phyloP scores from a whole-genome alignment of 768 basidiomycete species.

The button mushroom (Agaricus bisporus) region DNA sequence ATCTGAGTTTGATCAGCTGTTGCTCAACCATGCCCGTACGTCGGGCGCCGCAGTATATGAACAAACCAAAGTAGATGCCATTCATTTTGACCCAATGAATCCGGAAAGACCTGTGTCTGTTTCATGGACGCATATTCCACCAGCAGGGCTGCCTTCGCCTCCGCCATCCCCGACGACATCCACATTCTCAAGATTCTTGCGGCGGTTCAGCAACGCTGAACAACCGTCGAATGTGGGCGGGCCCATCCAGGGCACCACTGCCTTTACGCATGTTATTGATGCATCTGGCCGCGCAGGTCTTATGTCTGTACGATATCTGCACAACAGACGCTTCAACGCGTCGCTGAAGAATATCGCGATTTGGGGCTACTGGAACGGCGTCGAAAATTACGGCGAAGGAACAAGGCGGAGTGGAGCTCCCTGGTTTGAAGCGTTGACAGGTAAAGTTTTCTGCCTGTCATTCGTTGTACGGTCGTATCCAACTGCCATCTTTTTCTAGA shows the following conservation, averaged over 20 bases:
- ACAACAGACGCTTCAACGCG: slow-evolving; percentile 62
- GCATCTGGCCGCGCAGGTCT: slow-evolving; percentile 71
- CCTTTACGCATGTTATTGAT: slow-evolving; percentile 66
- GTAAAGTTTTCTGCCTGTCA: slow-evolving; percentile 24
- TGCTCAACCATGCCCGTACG: slow-evolving; percentile 48
- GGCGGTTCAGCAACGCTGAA: slow-evolving; percentile 13
- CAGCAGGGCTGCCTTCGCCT: slow-evolving; percentile 33
- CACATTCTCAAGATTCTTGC: slow-evolving; percentile 16
- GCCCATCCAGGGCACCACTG: slow-evolving; percentile 40
- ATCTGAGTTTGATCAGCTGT: slow-evolving; percentile 55
- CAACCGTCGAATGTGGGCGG: slow-evolving; percentile 2
- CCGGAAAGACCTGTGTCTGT: slow-evolving; percentile 44
- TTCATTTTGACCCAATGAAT: slow-evolving; percentile 37
- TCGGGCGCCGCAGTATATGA: slow-evolving; percentile 50
- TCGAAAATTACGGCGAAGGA: slow-evolving; percentile 43
- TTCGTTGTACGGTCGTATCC: background rate
- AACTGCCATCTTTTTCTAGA: slow-evolving; percentile 29
- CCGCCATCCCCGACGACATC: slow-evolving; percentile 32
- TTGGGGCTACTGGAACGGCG: slow-evolving; percentile 71
- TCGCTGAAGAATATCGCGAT: slow-evolving; percentile 69
- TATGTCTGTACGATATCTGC: slow-evolving; percentile 62
- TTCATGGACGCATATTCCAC: slow-evolving; percentile 42
- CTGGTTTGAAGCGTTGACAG: slow-evolving; percentile 68
- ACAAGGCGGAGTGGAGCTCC: slow-evolving; percentile 50
- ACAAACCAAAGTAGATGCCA: slow-evolving; percentile 42